phyloP scores from a whole-genome alignment of 176 grass and related monocot species.

The Dendrocalamus sinicus region DNA sequence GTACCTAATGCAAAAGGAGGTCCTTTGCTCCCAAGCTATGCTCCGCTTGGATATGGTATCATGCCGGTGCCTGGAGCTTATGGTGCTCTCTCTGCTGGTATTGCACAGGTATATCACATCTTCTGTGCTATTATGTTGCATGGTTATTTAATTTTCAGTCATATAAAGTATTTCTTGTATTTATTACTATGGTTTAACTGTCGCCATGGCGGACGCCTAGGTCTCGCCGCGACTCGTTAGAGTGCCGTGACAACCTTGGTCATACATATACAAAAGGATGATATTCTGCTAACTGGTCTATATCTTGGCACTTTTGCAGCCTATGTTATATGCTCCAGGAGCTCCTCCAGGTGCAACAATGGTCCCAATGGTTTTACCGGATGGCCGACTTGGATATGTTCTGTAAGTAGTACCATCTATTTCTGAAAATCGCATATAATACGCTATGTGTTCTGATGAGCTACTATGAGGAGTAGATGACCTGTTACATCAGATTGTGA shows the following conservation, averaged over 20 bases:
- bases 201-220: too few species aligned
- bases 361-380: slow-evolving; percentile 56
- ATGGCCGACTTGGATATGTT: slow-evolving; percentile 58
- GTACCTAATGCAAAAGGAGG: slow-evolving; percentile 55
- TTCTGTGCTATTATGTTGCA: too few species aligned
- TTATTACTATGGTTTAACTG: too few species aligned
- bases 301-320: slow-evolving; percentile 49
- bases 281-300: slow-evolving; percentile 25
- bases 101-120: slow-evolving; percentile 54
- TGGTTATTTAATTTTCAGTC: too few species aligned
- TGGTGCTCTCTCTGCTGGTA: slow-evolving; percentile 45
- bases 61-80: slow-evolving; percentile 55
- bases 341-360: slow-evolving; percentile 48
- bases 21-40: slow-evolving; percentile 57
- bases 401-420: slow-evolving; percentile 41
- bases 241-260: background rate
- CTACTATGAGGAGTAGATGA: background rate
- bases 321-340: slow-evolving; percentile 56
- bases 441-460: background rate
- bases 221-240: too few species aligned
- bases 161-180: too few species aligned
- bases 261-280: background rate
- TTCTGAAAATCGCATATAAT: background rate
- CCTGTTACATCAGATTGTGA: background rate
- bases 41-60: slow-evolving; percentile 62